phyloP scores from a whole-genome alignment of 768 basidiomycete genomes.

The Kondoa malvinella region DNA sequence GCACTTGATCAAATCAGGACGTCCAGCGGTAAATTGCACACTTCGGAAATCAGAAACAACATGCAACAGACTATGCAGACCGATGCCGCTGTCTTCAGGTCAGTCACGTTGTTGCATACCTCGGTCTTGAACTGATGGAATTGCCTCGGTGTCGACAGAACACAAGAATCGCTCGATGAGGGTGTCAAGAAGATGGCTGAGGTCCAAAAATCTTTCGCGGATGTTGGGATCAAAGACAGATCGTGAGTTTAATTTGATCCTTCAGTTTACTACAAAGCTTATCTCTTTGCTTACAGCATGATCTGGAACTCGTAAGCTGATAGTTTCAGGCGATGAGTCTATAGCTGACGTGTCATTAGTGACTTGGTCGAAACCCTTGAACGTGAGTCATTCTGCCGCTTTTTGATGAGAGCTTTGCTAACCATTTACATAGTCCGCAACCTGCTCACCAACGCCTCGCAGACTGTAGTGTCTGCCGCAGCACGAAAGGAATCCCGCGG shows the following conservation, averaged over 20 bases:
- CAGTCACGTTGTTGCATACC: slow-evolving; percentile 11
- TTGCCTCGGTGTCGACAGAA: slow-evolving; percentile 37
- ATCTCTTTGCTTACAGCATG: slow-evolving; percentile 40
- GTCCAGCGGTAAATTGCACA: slow-evolving; percentile 62
- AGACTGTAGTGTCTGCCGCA: slow-evolving; percentile 81
- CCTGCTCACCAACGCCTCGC: slow-evolving; percentile 81
- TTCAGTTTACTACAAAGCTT: not conserved
- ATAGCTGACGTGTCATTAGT: slow-evolving; percentile 34
- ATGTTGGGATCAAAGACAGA: slow-evolving; percentile 92
- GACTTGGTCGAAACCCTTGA: slow-evolving; percentile 95
- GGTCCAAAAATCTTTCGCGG: slow-evolving; percentile 74
- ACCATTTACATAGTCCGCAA: slow-evolving; percentile 45
- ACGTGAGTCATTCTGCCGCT: slow-evolving; percentile 26
- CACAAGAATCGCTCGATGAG: slow-evolving; percentile 72
- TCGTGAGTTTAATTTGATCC: slow-evolving; percentile 32
- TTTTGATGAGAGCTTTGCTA: too few species aligned
- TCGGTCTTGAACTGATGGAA: not conserved
- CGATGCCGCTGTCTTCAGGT: slow-evolving; percentile 92
- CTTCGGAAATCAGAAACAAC: slow-evolving; percentile 73
- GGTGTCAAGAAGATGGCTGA: slow-evolving; percentile 71
- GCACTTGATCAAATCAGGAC: slow-evolving; percentile 77
- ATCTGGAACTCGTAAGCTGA: slow-evolving; percentile 89
- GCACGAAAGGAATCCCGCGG: slow-evolving; percentile 95
- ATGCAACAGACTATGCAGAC: slow-evolving; percentile 95
- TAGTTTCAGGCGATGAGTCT: not conserved